These are phyloP conservation scores for Saitozyma podzolica DNA, from an alignment of 768 basidiomycete genomes.

Conservation along the genomic window DNA sequence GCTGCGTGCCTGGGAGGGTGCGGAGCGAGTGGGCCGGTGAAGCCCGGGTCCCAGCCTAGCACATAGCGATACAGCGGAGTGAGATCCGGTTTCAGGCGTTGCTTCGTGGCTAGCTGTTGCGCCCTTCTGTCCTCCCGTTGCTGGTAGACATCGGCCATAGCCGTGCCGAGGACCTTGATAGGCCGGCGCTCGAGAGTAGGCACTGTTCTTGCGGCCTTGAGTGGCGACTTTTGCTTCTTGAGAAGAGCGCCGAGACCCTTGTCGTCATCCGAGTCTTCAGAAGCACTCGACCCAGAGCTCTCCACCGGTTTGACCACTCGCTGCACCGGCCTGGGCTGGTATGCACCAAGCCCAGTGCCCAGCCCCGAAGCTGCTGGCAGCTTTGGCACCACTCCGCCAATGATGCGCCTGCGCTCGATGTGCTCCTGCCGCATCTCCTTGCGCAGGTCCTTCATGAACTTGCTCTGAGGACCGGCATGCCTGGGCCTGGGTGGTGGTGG, in stretches of 20 bases:
- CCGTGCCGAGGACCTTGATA: conserved; percentile 26
- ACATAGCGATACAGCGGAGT: conserved; percentile 72
- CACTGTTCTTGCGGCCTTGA: conserved; percentile 41
- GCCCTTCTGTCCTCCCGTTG: conserved; percentile 62
- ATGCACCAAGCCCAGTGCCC: conserved; percentile 40
- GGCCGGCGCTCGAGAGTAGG: conserved; percentile 26
- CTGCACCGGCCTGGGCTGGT: conserved; percentile 13
- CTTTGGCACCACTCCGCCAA: conserved; percentile 33
- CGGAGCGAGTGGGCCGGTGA: conserved; percentile 57
- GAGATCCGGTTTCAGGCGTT: conserved; percentile 80
- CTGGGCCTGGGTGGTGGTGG: neutral
- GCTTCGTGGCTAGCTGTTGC: conserved; percentile 63
- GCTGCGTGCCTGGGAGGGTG: conserved; percentile 61
- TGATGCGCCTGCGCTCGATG: conserved; percentile 20
- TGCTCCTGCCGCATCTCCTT: conserved; percentile 22
- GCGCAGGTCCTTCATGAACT: conserved; percentile 36
- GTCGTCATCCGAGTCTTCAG: conserved; percentile 43
- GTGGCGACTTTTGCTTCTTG: conserved; percentile 65
- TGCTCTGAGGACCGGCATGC: conserved; percentile 26
- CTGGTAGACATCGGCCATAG: conserved; percentile 19
- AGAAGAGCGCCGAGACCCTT: conserved; percentile 59
- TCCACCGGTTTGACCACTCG: conserved; percentile 14
- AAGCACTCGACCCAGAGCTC: conserved; percentile 40
- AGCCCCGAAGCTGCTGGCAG: conserved; percentile 32
- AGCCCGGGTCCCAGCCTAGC: conserved; percentile 82